Conservation (phyloP, 495 filamentous ascomycete genomes). For the Delitschia confertaspora region DNA sequence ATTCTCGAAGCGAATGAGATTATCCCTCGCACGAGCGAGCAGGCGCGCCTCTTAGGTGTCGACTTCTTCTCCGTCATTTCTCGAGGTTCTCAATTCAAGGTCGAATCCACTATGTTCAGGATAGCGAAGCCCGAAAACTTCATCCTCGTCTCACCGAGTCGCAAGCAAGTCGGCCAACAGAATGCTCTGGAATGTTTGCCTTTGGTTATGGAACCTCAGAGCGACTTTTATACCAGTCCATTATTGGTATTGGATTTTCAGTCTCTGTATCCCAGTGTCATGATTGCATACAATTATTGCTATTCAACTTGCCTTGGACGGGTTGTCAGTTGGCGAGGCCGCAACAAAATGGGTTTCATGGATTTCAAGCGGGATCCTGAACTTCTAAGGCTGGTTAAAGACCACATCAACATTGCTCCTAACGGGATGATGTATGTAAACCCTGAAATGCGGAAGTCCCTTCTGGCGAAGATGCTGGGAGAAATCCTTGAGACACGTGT, state of each 20-base stretch:
- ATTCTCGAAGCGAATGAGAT: slow-evolving; percentile 88
- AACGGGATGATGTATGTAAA: slow-evolving; percentile 97
- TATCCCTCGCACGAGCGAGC: slow-evolving; percentile 82
- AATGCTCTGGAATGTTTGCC: slow-evolving; percentile 94
- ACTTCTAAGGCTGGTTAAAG: slow-evolving; percentile 67
- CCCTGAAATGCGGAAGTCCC: slow-evolving; percentile 72
- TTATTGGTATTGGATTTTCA: slow-evolving; percentile 92
- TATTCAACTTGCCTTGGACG: slow-evolving; percentile 94
- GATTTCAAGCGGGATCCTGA: slow-evolving; percentile 69
- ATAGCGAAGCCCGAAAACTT: slow-evolving; percentile 98
- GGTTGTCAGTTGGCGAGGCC: slow-evolving; percentile 72
- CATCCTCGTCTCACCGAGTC: slow-evolving; percentile 76
- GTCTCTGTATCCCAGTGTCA: slow-evolving; percentile 89
- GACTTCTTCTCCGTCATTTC: slow-evolving; percentile 95
- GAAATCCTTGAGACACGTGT: slow-evolving; percentile 95
- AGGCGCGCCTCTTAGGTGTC: slow-evolving; percentile 83
- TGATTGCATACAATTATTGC: slow-evolving; percentile 99
- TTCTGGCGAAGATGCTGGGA: slow-evolving; percentile 91
- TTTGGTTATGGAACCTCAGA: slow-evolving; percentile 95
- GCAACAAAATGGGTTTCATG: slow-evolving; percentile 89
- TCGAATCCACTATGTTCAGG: slow-evolving; percentile 96
- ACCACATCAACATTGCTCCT: slow-evolving; percentile 85
- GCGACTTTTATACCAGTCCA: slow-evolving; percentile 84
- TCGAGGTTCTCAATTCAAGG: slow-evolving; percentile 93
- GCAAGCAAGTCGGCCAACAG: slow-evolving; percentile 85